phyloP scores from a whole-genome alignment of 495 filamentous ascomycete species.

The Hypomontagnella monticulosa region DNA sequence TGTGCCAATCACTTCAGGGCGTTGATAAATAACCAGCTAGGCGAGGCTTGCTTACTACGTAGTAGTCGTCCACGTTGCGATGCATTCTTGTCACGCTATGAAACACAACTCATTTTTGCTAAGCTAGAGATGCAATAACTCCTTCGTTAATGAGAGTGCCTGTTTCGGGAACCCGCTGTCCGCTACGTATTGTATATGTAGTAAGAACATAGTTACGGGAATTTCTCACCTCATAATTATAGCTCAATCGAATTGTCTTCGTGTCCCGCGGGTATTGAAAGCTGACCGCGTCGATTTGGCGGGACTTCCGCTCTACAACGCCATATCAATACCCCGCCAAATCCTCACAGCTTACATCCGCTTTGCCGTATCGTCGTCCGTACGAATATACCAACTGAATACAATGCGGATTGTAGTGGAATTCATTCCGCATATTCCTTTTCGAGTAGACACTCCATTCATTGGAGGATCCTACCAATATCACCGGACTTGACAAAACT shows the following conservation, averaged over 20 bases:
- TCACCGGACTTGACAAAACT: too few species aligned
- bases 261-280: not conserved
- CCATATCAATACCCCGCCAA: constrained; percentile 6
- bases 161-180: too few species aligned
- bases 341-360: constrained; percentile 21
- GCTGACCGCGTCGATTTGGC: not conserved
- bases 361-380: not conserved
- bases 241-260: too few species aligned
- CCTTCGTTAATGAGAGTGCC: not conserved
- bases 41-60: constrained; percentile 22
- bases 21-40: constrained; percentile 14
- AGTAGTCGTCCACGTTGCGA: constrained; percentile 26
- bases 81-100: constrained; percentile 28
- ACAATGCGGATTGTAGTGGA: constrained; percentile 8
- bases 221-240: too few species aligned
- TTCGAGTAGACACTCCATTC: not conserved
- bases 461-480: too few species aligned
- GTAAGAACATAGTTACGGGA: too few species aligned
- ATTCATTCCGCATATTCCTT: constrained; percentile 8
- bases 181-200: too few species aligned
- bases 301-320: too few species aligned
- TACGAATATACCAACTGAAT: too few species aligned
- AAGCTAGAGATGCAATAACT: not conserved
- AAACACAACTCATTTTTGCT: constrained; percentile 25
- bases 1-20: not conserved